A percentile compares a stretch with the other conserved stretches of the same genome.
Conservation (phyloP, 371 early-diverging fungal species). For the Syncephalastrum monosporum region DNA sequence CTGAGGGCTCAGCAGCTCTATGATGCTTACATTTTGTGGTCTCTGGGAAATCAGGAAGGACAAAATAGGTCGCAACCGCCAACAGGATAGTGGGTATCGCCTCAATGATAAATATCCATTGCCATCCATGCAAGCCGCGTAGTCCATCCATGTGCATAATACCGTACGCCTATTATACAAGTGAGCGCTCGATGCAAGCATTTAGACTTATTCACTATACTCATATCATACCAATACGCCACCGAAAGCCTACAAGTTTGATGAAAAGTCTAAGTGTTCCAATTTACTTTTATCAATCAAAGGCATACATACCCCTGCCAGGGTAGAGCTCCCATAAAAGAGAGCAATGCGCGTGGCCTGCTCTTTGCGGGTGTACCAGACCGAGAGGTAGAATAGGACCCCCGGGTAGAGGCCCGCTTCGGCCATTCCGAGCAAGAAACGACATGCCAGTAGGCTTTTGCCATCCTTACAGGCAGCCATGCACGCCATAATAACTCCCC, state of each 20-base stretch:
- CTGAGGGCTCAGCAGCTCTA: slow-evolving; percentile 1
- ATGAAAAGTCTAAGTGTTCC: slow-evolving; percentile 1
- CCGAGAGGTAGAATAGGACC: slow-evolving; percentile 49
- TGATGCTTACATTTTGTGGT: slow-evolving; percentile 51
- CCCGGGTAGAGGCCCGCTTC: slow-evolving; percentile 66
- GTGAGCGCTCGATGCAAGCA: neutral
- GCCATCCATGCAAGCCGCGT: slow-evolving; percentile 53
- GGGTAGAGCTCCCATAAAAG: slow-evolving; percentile 63
- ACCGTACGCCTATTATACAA: slow-evolving; percentile 43
- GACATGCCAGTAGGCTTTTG: slow-evolving; percentile 50
- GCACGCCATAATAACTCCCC: slow-evolving; percentile 44
- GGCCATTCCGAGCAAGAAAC: slow-evolving; percentile 72
- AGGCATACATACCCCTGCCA: slow-evolving; percentile 60
- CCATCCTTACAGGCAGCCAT: slow-evolving; percentile 47
- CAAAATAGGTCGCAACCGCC: slow-evolving; percentile 55
- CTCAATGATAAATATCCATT: slow-evolving; percentile 77
- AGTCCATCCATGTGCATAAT: slow-evolving; percentile 62
- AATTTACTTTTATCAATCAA: slow-evolving; percentile 14
- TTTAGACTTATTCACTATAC: neutral
- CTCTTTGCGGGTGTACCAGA: slow-evolving; percentile 60
- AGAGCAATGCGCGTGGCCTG: slow-evolving; percentile 71
- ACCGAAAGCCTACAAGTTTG: slow-evolving; percentile 42
- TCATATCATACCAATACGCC: slow-evolving; percentile 39
- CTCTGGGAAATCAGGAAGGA: slow-evolving; percentile 73
- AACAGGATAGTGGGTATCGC: slow-evolving; percentile 67